Evolutionary conservation across 1,284 basidiomycete species (phyloP), one percentile per base, ranked within the genome.

Genomic region (Mycosarcoma mackinlayi): DNA sequence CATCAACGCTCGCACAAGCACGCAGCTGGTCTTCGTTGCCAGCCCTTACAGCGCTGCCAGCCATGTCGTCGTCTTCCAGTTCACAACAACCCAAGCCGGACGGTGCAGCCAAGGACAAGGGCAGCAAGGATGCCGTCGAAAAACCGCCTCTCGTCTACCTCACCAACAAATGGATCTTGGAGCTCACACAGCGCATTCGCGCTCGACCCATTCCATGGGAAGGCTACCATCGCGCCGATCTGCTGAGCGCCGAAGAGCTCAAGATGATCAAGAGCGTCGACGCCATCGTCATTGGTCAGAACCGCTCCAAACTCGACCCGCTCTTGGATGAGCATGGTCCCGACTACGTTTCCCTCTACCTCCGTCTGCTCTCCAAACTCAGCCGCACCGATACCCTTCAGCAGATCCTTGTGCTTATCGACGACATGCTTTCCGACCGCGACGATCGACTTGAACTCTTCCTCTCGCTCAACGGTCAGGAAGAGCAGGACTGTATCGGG

Each of bases 141-240:
- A 48, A 55, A 14, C 75, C 77, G 21, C 89, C 92, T 10, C 88
- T 93, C 76, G 89, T 90, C 41, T 89, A 93, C 53, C 90, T 95
- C 51, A 91, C 92, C 68, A 94, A 91, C 84, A 83, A 88, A 8
- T 95, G 92, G 85, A 88, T 98, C 70, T 91, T 94, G 71, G 92
- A 95, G 73, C 88, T 87, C 77, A 91, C 91, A 9, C 86, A 89
- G 56, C 93, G 94, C 86, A 93, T 95, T 67, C 88, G 92, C 70
- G 87, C 90, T 10, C 94, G 94, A 81, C 90, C 90, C 6, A 93
- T 97, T 39, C 93, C 94, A 69, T 98, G 94, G 94, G 94, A 97
- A 89, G 94, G 92, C 67, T 98, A 98, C 85, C 94, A 96, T 85
- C 91, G 95, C 65, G 94, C 93, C 44, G 93, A 91, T 61, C 88